These are phyloP conservation scores for Raphanus raphanistrum DNA, from an alignment of 345 rosid genomes.

Conservation along the genomic window DNA sequence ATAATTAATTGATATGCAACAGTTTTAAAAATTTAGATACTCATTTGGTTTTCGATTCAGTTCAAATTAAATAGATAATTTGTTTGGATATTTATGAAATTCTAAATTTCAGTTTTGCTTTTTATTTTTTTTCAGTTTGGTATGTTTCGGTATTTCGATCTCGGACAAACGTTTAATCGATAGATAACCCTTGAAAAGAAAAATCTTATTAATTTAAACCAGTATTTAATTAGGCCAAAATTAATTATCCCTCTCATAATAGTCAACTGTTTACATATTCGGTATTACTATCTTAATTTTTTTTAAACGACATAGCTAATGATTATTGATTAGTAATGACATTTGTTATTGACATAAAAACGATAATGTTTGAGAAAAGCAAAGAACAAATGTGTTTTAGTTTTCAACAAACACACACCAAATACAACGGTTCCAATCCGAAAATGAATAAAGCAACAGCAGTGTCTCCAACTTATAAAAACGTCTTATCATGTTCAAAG, in stretches of 20 bases:
- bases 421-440: background rate
- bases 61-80: too few relatives aligned
- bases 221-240: too few relatives aligned
- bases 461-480: background rate
- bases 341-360: background rate
- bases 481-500: constrained; percentile 46
- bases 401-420: constrained; percentile 22
- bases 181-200: too few relatives aligned
- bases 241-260: too few relatives aligned
- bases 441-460: background rate
- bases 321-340: too few relatives aligned
- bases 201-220: too few relatives aligned
- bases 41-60: background rate
- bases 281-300: too few relatives aligned
- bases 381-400: background rate
- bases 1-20: too few relatives aligned
- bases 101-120: background rate
- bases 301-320: too few relatives aligned
- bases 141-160: background rate
- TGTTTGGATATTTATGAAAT: background rate
- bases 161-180: background rate
- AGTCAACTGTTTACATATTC: too few relatives aligned
- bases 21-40: too few relatives aligned
- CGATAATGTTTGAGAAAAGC: background rate
- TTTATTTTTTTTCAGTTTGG: too few relatives aligned